Evolutionary conservation across 1,284 basidiomycete species (phyloP).

Genomic region (Rhodotorula sp.): DNA sequence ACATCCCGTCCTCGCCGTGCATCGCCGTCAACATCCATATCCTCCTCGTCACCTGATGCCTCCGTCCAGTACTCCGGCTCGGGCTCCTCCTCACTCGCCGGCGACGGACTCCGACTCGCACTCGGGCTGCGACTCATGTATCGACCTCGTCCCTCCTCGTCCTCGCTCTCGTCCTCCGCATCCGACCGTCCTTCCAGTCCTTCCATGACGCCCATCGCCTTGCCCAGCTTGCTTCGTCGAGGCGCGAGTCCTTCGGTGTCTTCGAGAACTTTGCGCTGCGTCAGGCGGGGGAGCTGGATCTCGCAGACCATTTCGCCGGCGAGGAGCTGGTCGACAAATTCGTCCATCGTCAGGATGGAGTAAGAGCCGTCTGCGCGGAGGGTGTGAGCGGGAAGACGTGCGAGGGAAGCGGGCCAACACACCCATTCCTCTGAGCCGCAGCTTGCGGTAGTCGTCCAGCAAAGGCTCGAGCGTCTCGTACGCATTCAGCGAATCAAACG

Average conservation of each 20-base stretch:
- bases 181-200: conserved; percentile 12
- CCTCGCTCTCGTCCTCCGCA: conserved; percentile 24
- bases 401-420: conserved; percentile 45
- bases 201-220: conserved; percentile 61
- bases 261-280: conserved; percentile 81
- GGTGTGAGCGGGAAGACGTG: background rate
- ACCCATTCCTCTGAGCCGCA: conserved; percentile 78
- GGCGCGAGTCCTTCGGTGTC: conserved; percentile 85
- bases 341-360: conserved; percentile 81
- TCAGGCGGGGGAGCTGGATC: conserved; percentile 87
- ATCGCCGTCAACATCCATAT: background rate
- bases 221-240: conserved; percentile 72
- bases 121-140: conserved; percentile 34
- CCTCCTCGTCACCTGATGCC: conserved; percentile 5
- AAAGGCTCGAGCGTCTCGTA: conserved; percentile 92
- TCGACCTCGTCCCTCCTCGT: conserved; percentile 19
- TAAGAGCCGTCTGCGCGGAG: conserved; percentile 52
- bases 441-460: conserved; percentile 87
- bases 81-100: conserved; percentile 9
- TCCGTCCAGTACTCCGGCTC: conserved; percentile 30
- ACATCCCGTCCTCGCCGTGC: conserved; percentile 10
- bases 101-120: conserved; percentile 19
- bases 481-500: conserved; percentile 82
- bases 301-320: conserved; percentile 92
- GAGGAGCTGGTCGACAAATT: conserved; percentile 82